Percentiles rank a stretch among this genome's conserved stretches.
Evolutionary conservation across 148 eudicot species (phyloP).

Genomic region (Arctostaphylos glauca): DNA sequence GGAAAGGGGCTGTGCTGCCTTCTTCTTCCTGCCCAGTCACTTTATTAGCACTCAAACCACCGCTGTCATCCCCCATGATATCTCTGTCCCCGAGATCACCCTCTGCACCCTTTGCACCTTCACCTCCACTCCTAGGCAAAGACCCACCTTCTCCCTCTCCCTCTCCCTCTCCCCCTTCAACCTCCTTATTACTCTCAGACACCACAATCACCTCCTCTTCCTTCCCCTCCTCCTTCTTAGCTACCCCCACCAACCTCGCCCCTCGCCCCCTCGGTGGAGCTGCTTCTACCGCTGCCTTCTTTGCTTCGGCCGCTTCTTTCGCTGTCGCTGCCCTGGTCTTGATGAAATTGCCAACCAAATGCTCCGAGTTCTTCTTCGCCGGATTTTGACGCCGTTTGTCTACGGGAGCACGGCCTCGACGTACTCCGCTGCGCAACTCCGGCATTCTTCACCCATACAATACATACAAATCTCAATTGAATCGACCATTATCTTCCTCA

Average conservation of each 20-base stretch:
- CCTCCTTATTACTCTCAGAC: conserved; percentile 25
- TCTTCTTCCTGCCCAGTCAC: conserved; percentile 63
- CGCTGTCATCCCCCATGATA: conserved; percentile 67
- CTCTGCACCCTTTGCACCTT: conserved; percentile 9
- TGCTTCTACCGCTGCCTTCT: not conserved
- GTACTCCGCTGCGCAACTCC: conserved; percentile 49
- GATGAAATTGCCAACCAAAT: conserved; percentile 36
- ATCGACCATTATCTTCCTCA: conserved; percentile 23
- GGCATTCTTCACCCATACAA: conserved; percentile 54
- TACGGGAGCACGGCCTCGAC: conserved; percentile 39
- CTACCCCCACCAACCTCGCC: not conserved
- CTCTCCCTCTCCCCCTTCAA: conserved; percentile 9
- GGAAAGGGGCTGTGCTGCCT: conserved; percentile 55
- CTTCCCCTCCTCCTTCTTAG: conserved; percentile 15
- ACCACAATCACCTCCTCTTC: conserved; percentile 26
- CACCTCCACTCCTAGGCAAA: conserved; percentile 14
- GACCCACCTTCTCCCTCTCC: conserved; percentile 14
- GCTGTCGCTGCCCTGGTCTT: conserved; percentile 62
- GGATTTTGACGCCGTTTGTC: conserved; percentile 6
- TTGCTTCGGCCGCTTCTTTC: conserved; percentile 20
- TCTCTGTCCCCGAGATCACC: conserved; percentile 17
- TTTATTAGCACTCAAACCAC: conserved; percentile 80
- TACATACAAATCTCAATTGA: conserved; percentile 11
- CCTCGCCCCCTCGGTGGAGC: conserved; percentile 6
- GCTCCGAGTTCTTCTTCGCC: conserved; percentile 22